Base-by-base conservation (phyloP, 1,139 yeast species). In the Scheffersomyces lignicola region DNA sequence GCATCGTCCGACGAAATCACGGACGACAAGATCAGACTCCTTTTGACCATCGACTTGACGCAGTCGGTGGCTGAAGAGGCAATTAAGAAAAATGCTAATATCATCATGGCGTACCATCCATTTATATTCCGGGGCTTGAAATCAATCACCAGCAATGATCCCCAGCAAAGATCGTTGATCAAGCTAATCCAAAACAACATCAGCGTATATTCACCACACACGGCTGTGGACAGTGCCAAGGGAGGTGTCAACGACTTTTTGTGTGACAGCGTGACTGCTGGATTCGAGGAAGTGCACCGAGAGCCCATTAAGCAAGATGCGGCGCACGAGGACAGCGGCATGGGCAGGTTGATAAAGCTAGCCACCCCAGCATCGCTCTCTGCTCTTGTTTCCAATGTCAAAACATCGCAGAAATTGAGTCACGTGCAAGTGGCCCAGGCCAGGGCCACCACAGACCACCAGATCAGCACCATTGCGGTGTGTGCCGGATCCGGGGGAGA, bases 401-500 rank as follows among this genome's bases (percentile, higher is more conserved):
- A 92, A 51, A 31, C 37, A 1, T 66, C 69, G 15, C 62, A 90
- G 31, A 68, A 64, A 0, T 58, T 92, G 34, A 38, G 58, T 0
- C 64, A 79, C 43, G 64, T 90, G 7, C 96, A 86, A 54, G 76
- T 88, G 1, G 89, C 89, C 1, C 45, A 50, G 3, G 65, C 72
- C 0, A 60, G 69, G 2, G 57, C 58, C 8, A 42, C 54, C 8
- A 61, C 56, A 11, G 44, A 52, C 7, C 44, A 46, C 9, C 61
- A 59, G 5, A 65, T 85, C 27, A 58, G 56, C 15, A 67, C 71
- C 0, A 68, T 89, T n/a, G 97, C 97, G 1, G 58, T 92, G 15
- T 92, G 99, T 60, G 98, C 98, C 3, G 99, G 99, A 0, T 86
- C 96, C 4, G 99, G 99, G 0, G 81, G 86, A 1, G 65, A 78